Evolutionary conservation across 129 eudicot genomes (phyloP).

Genomic region (Heracleum sosnowskyi): DNA sequence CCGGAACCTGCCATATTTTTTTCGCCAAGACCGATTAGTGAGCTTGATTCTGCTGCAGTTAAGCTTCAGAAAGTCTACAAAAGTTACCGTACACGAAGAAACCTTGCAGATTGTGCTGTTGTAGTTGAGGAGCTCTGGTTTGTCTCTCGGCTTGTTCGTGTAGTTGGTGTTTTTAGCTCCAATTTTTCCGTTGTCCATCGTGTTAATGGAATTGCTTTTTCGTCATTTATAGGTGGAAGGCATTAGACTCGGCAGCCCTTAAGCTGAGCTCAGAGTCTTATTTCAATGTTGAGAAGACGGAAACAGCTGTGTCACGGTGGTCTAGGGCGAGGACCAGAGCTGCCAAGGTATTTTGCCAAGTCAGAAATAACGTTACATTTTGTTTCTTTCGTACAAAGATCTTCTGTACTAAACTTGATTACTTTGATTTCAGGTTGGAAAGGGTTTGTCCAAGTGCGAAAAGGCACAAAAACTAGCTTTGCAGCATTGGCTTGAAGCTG

Average conservation of each 20-base stretch:
- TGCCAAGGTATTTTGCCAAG: conserved; percentile 13
- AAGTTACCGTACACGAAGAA: conserved; percentile 28
- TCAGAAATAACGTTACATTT: background rate
- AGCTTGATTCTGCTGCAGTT: conserved; percentile 30
- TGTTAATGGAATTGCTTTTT: background rate
- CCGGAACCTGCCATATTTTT: conserved; percentile 45
- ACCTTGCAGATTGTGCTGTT: conserved; percentile 36
- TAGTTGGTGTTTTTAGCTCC: background rate
- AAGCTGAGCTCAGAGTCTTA: conserved; percentile 48
- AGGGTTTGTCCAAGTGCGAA: conserved; percentile 26
- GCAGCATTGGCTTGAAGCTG: conserved; percentile 37
- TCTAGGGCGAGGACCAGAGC: conserved; percentile 39
- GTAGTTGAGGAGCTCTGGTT: conserved; percentile 32
- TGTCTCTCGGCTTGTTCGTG: background rate
- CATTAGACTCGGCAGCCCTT: conserved; percentile 50
- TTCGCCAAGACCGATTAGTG: conserved; percentile 45
- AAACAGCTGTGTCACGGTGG: conserved; percentile 56
- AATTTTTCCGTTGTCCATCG: background rate
- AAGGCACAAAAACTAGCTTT: conserved; percentile 28
- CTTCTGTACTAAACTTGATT: background rate
- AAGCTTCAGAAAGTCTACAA: conserved; percentile 32
- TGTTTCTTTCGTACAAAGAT: background rate
- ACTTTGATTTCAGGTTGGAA: conserved; percentile 24
- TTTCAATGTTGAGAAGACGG: conserved; percentile 43
- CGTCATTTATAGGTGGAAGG: conserved; percentile 43